These are phyloP conservation scores for Phytopythium delawarense DNA, from an alignment of 352 stramenopile genomes.

Conservation along the genomic window DNA sequence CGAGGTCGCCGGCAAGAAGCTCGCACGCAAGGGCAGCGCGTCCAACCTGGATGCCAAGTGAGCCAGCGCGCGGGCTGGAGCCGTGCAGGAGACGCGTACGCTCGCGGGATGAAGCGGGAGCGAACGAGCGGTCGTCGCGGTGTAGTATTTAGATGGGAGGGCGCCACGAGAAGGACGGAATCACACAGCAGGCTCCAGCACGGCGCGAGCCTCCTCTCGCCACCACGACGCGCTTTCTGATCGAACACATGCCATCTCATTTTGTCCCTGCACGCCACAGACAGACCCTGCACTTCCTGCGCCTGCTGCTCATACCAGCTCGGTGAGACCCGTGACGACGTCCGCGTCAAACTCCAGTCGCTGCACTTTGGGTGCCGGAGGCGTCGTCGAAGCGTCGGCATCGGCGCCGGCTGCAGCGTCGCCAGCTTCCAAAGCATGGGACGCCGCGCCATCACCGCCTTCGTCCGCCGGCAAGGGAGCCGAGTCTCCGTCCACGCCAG, in stretches of 20 bases:
- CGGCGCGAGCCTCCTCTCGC: background rate
- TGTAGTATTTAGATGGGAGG: conserved; percentile 1
- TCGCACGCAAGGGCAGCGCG: conserved; percentile 48
- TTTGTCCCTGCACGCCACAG: background rate
- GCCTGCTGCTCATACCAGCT: conserved; percentile 38
- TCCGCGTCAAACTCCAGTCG: conserved; percentile 62
- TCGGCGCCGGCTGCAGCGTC: background rate
- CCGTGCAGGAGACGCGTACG: background rate
- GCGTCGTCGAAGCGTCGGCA: background rate
- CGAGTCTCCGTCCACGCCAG: background rate
- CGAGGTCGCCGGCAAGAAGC: conserved; percentile 33
- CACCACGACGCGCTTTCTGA: background rate
- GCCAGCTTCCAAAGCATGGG: background rate
- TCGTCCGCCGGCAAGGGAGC: background rate
- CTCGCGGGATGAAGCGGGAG: background rate
- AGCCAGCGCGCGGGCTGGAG: background rate
- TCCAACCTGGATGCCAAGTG: conserved; percentile 27
- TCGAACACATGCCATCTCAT: background rate
- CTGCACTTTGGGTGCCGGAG: conserved; percentile 35
- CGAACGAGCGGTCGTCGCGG: background rate
- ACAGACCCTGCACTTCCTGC: background rate
- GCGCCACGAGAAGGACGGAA: background rate
- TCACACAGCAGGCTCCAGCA: background rate
- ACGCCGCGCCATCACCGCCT: background rate
- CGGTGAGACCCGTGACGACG: conserved; percentile 47